Conservation (phyloP, 2,329 filamentous ascomycete genomes). For the Sodiomyces alkalinus region DNA sequence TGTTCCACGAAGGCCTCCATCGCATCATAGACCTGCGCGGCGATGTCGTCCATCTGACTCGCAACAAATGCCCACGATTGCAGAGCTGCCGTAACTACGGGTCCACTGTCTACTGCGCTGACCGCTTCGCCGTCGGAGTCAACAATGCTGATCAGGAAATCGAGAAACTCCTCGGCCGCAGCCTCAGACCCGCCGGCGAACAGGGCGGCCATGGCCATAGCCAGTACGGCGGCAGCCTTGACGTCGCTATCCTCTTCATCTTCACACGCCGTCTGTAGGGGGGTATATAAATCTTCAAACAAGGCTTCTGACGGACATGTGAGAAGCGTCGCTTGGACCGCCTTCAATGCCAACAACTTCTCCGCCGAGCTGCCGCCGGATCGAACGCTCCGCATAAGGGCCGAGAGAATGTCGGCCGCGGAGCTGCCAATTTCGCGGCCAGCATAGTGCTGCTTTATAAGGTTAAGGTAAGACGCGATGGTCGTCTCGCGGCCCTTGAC, state of each 20-base stretch:
- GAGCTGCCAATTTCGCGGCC: conserved; percentile 43
- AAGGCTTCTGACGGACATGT: conserved; percentile 50
- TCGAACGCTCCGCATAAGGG: conserved; percentile 57
- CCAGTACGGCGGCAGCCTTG: conserved; percentile 59
- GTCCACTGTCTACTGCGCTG: conserved; percentile 53
- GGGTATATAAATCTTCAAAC: conserved; percentile 43
- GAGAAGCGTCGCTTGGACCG: conserved; percentile 54
- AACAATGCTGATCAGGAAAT: conserved; percentile 61
- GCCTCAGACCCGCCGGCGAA: conserved; percentile 60
- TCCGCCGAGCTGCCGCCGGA: conserved; percentile 54
- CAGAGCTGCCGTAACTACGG: conserved; percentile 59
- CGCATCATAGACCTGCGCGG: conserved; percentile 53
- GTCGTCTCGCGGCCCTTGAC: conserved; percentile 53
- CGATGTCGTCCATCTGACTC: conserved; percentile 60
- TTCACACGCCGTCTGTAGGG: conserved; percentile 47
- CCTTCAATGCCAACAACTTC: conserved; percentile 53
- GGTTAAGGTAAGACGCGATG: conserved; percentile 44
- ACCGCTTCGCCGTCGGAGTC: conserved; percentile 64
- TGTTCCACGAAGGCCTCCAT: conserved; percentile 76
- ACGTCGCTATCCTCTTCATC: conserved; percentile 49
- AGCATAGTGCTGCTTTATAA: conserved; percentile 54
- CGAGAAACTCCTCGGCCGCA: conserved; percentile 56
- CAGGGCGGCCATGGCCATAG: conserved; percentile 55
- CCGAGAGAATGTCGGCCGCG: conserved; percentile 44
- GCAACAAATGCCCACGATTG: conserved; percentile 70